Evolutionary conservation across 1,284 basidiomycete genomes (phyloP), one percentile per base, ranked within the genome.

Genomic region (Xerocomus minutiporus): DNA sequence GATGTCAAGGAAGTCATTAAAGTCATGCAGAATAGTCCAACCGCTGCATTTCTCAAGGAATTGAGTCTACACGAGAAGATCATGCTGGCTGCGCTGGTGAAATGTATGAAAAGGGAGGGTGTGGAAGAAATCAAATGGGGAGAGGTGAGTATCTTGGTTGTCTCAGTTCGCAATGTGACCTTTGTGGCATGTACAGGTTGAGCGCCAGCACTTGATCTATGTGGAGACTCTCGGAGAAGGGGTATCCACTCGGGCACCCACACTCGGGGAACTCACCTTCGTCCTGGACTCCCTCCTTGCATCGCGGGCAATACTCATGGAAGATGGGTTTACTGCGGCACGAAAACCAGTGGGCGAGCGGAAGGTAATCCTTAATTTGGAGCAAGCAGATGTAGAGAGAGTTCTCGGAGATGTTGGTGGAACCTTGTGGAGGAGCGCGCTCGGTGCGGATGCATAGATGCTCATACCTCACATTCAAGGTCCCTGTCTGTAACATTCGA

Each of bases 11-110:
- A 83, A 39, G 91, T 98, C 15, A 87, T 96, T 56, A 84, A 85
- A 62, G 83, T 83, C 28, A 93, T 98, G 90, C 92, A 94, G 62
- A 92, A 91, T 59, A 93, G 88, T 54, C 93, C 95, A 1, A 91
- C 88, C 1, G 88, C 90, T 7, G 83, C 86, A 17, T 96, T 88
- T 64, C 72, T 97, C 17, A 79, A 81, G 41, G 82, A 88, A 39
- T 85, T 90, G 60, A 90, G 89, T 67, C 76, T 93, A 53, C 91
- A 95, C 64, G 91, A 96, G 65, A 84, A 90, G 42, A 79, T 96
- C 40, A 86, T 97, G 84, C 76, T 97, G n/a, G 86, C 91, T 8
- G 84, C 93, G 1, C 71, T 98, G 36, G 76, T 97, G 20, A 87
- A 88, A 59, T 93, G 91, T 64, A 79, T 93, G 40, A 84, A 86